These are phyloP conservation scores for Cyberlindnera maritima DNA, from an alignment of 805 yeast genomes.

Conservation along the genomic window DNA sequence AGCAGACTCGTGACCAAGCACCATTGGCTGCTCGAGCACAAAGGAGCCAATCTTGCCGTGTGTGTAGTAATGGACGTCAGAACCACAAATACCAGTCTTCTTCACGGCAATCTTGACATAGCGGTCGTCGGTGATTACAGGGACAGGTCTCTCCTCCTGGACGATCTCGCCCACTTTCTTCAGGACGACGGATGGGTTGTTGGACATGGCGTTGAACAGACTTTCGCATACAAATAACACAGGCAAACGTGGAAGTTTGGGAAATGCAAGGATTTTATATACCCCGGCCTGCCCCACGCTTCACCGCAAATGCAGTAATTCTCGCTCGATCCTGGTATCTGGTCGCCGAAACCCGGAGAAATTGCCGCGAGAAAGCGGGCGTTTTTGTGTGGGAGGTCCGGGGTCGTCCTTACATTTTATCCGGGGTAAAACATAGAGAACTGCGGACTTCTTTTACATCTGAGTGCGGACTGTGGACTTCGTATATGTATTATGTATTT, in stretches of 20 bases:
- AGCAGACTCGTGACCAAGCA: constrained; percentile 83
- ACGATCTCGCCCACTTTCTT: constrained; percentile 59
- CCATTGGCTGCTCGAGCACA: constrained; percentile 74
- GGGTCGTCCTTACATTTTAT: no score
- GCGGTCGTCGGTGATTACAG: constrained; percentile 57
- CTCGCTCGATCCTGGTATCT: constrained; percentile 4
- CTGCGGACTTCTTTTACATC: no score
- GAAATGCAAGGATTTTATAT: neutral
- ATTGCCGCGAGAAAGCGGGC: no score
- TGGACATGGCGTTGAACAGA: neutral
- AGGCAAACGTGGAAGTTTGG: neutral
- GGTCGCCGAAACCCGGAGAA: no score
- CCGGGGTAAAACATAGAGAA: no score
- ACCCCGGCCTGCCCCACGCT: neutral
- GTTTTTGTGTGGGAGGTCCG: no score
- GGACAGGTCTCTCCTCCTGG: constrained; percentile 67
- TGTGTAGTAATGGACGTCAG: constrained; percentile 79
- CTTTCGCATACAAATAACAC: neutral
- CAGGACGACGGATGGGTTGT: constrained; percentile 30
- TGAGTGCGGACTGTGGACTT: no score
- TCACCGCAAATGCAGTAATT: neutral
- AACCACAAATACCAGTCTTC: constrained; percentile 86
- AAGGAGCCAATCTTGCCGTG: constrained; percentile 80
- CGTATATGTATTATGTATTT: no score
- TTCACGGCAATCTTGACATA: constrained; percentile 73